Evolutionary conservation across 1,139 yeast species (phyloP).

Genomic region (Debaryomycetaceae sp.): DNA sequence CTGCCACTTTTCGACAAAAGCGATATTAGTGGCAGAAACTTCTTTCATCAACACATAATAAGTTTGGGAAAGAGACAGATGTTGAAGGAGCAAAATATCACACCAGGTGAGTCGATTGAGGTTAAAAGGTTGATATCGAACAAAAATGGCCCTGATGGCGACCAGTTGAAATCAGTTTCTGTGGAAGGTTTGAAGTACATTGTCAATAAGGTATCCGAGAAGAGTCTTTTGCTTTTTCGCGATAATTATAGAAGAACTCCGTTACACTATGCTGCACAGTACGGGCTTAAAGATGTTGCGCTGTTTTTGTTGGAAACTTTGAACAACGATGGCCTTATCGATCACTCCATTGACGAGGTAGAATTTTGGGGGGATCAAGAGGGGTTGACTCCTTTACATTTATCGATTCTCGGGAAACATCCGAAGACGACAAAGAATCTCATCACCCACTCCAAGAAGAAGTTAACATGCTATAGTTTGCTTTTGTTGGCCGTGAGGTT

Average conservation of each 20-base stretch:
- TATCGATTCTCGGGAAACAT: slow-evolving; percentile 80
- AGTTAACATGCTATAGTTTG: slow-evolving; percentile 45
- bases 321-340: slow-evolving; percentile 26
- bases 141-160: slow-evolving; percentile 63
- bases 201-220: slow-evolving; percentile 30
- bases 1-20: slow-evolving; percentile 50
- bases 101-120: slow-evolving; percentile 37
- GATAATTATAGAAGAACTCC: slow-evolving; percentile 85
- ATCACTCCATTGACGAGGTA: slow-evolving; percentile 56
- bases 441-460: slow-evolving; percentile 42
- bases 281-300: slow-evolving; percentile 69
- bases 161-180: slow-evolving; percentile 17
- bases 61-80: slow-evolving; percentile 60
- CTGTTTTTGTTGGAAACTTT: slow-evolving; percentile 50
- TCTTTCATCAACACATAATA: slow-evolving; percentile 79
- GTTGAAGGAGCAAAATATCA: slow-evolving; percentile 21
- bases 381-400: slow-evolving; percentile 73
- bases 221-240: slow-evolving; percentile 49
- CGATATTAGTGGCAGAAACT: slow-evolving; percentile 79
- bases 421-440: slow-evolving; percentile 70
- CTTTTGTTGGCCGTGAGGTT: slow-evolving; percentile 70
- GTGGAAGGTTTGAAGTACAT: slow-evolving; percentile 39
- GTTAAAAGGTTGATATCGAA: slow-evolving; percentile 28
- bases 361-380: slow-evolving; percentile 82
- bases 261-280: slow-evolving; percentile 85